Conservation (phyloP, 768 basidiomycete genomes). For the Amanita pseudoporphyria region DNA sequence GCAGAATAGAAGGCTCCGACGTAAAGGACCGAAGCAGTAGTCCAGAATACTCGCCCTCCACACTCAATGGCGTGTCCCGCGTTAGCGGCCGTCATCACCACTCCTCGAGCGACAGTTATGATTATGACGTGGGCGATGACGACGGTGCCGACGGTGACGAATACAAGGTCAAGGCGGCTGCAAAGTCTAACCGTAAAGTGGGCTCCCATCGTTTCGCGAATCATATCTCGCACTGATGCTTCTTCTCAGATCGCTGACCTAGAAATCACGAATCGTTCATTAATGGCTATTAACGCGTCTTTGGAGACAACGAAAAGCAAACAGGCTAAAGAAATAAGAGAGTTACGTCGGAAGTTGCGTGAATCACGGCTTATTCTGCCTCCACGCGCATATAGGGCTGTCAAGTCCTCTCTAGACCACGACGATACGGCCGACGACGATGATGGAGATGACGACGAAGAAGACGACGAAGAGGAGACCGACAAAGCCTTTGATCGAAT, state of each 20-base stretch:
- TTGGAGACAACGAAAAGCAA: slow-evolving; percentile 73
- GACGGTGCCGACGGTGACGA: slow-evolving; percentile 26
- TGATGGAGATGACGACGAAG: slow-evolving; percentile 33
- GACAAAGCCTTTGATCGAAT: slow-evolving; percentile 59
- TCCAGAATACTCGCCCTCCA: slow-evolving; percentile 8
- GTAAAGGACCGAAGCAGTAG: slow-evolving; percentile 26
- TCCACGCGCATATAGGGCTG: slow-evolving; percentile 47
- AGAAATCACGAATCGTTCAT: slow-evolving; percentile 82
- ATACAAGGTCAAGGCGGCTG: slow-evolving; percentile 54
- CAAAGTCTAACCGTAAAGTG: slow-evolving; percentile 86
- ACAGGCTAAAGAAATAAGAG: slow-evolving; percentile 80
- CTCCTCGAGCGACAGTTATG: slow-evolving; percentile 20
- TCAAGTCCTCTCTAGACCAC: slow-evolving; percentile 39
- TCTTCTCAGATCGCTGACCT: slow-evolving; percentile 73
- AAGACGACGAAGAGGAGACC: slow-evolving; percentile 24
- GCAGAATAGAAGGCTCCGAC: slow-evolving; percentile 22
- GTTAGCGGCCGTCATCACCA: slow-evolving; percentile 16
- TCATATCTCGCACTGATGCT: slow-evolving; percentile 4
- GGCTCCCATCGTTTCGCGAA: slow-evolving; percentile 8
- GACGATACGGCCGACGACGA: slow-evolving; percentile 35
- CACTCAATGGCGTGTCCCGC: neutral
- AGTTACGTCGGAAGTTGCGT: slow-evolving; percentile 71
- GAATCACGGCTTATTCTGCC: slow-evolving; percentile 76
- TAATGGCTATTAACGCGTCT: slow-evolving; percentile 76
- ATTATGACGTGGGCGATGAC: slow-evolving; percentile 24